Conservation (phyloP, 768 basidiomycete genomes). For the Lactarius akahatsu region DNA sequence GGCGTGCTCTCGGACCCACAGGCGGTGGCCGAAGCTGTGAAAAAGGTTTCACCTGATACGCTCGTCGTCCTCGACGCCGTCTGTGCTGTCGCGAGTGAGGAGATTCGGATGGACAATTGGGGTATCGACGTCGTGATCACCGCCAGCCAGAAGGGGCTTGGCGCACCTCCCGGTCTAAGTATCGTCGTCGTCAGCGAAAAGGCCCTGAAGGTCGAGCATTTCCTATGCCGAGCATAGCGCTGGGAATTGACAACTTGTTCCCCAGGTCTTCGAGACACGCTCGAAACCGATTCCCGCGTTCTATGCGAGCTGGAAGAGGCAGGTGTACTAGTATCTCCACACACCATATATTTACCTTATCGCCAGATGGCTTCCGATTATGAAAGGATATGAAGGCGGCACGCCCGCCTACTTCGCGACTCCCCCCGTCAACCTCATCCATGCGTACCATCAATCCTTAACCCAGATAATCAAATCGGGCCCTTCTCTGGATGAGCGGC, state of each 20-base stretch:
- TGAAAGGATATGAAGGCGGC: constrained; percentile 88
- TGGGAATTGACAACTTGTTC: constrained; percentile 3
- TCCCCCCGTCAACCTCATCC: constrained; percentile 91
- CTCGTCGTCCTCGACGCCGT: constrained; percentile 91
- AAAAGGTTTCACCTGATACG: constrained; percentile 77
- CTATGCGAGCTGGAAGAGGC: constrained; percentile 91
- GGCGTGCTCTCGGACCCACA: constrained; percentile 87
- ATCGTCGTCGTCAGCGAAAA: constrained; percentile 78
- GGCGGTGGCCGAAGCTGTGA: constrained; percentile 69
- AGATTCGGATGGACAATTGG: constrained; percentile 94
- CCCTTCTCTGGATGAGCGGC: constrained; percentile 73
- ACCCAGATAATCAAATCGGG: constrained; percentile 59
- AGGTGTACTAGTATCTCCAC: constrained; percentile 27
- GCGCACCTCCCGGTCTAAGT: constrained; percentile 90
- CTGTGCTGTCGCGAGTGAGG: constrained; percentile 94
- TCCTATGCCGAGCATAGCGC: background rate
- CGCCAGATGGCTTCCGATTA: constrained; percentile 83
- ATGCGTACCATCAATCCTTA: constrained; percentile 85
- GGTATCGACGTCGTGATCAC: constrained; percentile 84
- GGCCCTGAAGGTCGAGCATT: constrained; percentile 59
- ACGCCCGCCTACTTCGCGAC: constrained; percentile 90
- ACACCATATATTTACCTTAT: constrained; percentile 1
- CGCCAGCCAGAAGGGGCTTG: constrained; percentile 90
- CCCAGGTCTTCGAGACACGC: constrained; percentile 59
- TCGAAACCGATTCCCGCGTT: constrained; percentile 69